phyloP scores from a whole-genome alignment of 2,329 filamentous ascomycete genomes.

The Teratosphaeria epicoccoides region DNA sequence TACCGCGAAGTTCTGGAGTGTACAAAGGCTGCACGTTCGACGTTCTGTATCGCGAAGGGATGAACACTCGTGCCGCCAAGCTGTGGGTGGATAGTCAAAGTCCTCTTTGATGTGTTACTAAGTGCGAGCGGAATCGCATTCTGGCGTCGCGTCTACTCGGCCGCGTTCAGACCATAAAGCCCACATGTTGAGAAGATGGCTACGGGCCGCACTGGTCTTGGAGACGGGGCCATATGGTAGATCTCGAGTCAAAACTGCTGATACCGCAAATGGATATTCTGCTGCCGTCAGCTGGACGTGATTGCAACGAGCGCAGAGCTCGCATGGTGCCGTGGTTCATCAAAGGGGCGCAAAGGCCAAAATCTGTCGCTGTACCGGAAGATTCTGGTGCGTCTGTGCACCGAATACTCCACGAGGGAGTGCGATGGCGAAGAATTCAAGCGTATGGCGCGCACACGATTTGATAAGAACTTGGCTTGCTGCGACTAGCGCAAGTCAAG shows the following conservation, averaged over 20 bases:
- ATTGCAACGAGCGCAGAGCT: not conserved
- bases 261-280: not conserved
- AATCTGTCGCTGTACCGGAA: not conserved
- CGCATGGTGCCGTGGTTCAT: not conserved
- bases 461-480: not conserved
- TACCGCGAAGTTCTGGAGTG: not conserved
- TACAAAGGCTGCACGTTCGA: not conserved
- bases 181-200: not conserved
- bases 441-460: not conserved
- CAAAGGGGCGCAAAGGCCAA: not conserved
- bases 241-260: not conserved
- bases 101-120: not conserved
- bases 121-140: not conserved
- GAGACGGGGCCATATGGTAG: too few species aligned
- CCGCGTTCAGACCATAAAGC: not conserved
- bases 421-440: not conserved
- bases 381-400: not conserved
- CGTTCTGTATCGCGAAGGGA: not conserved
- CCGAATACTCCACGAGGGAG: not conserved
- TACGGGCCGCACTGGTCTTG: not conserved
- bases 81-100: not conserved
- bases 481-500: too few species aligned
- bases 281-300: not conserved
- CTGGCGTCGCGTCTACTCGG: not conserved
- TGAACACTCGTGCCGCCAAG: not conserved